Base-by-base conservation (phyloP, 1,284 basidiomycete species). In the Serendipita sp. region DNA sequence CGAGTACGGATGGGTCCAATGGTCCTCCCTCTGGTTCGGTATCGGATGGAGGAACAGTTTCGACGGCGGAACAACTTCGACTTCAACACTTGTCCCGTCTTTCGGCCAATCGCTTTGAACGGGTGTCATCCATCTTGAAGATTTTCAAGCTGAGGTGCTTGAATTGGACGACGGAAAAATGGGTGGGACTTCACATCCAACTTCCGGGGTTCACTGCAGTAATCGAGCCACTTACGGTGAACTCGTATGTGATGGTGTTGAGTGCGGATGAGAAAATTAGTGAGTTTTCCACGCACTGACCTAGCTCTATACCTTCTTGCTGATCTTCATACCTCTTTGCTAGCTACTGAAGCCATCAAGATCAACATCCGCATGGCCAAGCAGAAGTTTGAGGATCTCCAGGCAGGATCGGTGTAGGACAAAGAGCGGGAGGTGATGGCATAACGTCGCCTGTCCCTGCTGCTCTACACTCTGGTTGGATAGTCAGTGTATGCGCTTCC, bases 121-220 rank as follows among this genome's bases (percentile, higher is more conserved):
- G 93, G 66, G 94, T 95, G 32, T 93, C 90, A 4, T 93, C 97
- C 72, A 82, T 97, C 64, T 87, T 98, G 75, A 98, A 98, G 74
- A 84, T 86, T 2, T 96, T 98, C 78, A 93, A 96, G 70, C 84
- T 91, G 68, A 86, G 89, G 12, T 96, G 93, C 74, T 82, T 87
- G 68, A 88, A 83, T 67, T 82, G 86, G 2, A 32, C 32, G 26
- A 60, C n/a, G 26, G n/a, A 34, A n/a, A 15, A 72, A 42, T 69
- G 72, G 62, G 70, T 69, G 68, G 74, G 44, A 71, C 74, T 93
- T 64, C 84, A 92, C 77, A 83, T 90, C 82, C 82, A 91, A 73
- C 76, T 92, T 66, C 76, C 84, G 67, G 82, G 91, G 67, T 94
- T 91, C 70, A 90, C 89, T 0, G 91, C 93, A 1, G 91, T 96